Evolutionary conservation across 768 basidiomycete species (phyloP).

Genomic region (Hypholoma fasciculare): DNA sequence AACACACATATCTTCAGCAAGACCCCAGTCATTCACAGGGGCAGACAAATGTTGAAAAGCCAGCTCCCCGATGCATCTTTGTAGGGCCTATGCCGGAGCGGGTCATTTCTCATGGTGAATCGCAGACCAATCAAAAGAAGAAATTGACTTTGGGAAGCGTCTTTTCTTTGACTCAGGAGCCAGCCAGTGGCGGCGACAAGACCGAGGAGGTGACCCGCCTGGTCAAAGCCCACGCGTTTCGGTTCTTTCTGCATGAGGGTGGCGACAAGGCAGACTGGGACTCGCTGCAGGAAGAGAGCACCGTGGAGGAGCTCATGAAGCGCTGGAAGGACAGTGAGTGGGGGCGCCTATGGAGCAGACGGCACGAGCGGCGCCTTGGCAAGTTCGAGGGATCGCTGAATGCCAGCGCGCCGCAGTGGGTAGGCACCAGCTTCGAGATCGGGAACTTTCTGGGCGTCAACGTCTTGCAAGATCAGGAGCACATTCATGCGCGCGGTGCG

Average conservation of each 20-base stretch:
- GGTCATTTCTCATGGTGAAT: conserved; percentile 42
- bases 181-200: conserved; percentile 29
- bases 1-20: no score
- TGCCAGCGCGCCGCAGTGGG: conserved; percentile 44
- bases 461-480: conserved; percentile 42
- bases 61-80: conserved; percentile 54
- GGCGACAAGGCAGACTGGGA: conserved; percentile 70
- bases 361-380: conserved; percentile 28
- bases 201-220: conserved; percentile 42
- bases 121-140: conserved; percentile 23
- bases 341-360: conserved; percentile 45
- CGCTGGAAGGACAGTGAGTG: conserved; percentile 72
- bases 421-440: conserved; percentile 76
- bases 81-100: conserved; percentile 78
- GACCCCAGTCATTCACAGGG: neutral
- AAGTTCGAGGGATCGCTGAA: conserved; percentile 17
- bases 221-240: conserved; percentile 61
- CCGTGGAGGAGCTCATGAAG: conserved; percentile 56
- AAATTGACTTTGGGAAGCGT: conserved; percentile 22
- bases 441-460: conserved; percentile 76
- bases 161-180: conserved; percentile 19
- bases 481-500: conserved; percentile 2
- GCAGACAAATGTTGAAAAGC: neutral
- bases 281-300: conserved; percentile 47
- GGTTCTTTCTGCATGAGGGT: conserved; percentile 63